Evolutionary conservation across 495 filamentous ascomycete species (phyloP).

Genomic region (Talaromyces adpressus): DNA sequence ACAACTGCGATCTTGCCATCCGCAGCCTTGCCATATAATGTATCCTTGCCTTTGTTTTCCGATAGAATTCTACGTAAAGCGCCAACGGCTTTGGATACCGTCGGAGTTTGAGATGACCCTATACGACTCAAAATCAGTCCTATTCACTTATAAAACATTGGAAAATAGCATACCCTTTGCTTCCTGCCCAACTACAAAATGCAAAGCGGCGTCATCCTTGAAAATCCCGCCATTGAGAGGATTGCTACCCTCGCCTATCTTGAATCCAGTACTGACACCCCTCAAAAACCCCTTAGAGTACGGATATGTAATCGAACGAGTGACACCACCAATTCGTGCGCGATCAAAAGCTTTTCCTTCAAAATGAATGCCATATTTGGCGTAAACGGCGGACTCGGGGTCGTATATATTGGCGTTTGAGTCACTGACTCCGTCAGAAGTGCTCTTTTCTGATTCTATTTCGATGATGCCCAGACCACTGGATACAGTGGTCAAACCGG

Average conservation of each 20-base stretch:
- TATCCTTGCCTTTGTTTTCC: slow-evolving; percentile 16
- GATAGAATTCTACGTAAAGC: slow-evolving; percentile 19
- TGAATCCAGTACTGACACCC: slow-evolving; percentile 39
- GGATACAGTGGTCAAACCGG: slow-evolving; percentile 47
- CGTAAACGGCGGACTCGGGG: slow-evolving; percentile 29
- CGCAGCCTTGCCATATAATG: slow-evolving; percentile 21
- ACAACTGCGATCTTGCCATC: slow-evolving; percentile 24
- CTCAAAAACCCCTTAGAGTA: slow-evolving; percentile 24
- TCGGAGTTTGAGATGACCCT: slow-evolving; percentile 13
- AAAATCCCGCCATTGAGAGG: slow-evolving; percentile 30
- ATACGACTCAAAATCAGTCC: slow-evolving; percentile 4
- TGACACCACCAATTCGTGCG: slow-evolving; percentile 43
- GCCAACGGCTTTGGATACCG: slow-evolving; percentile 19
- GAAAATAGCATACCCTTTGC: slow-evolving; percentile 12
- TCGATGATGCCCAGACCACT: slow-evolving; percentile 46
- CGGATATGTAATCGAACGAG: slow-evolving; percentile 40
- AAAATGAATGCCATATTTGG: slow-evolving; percentile 43
- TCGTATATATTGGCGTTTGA: slow-evolving; percentile 11
- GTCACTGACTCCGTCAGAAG: slow-evolving; percentile 32
- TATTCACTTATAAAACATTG: neutral
- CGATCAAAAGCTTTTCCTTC: slow-evolving; percentile 34
- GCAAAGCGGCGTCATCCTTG: slow-evolving; percentile 35
- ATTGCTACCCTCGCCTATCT: slow-evolving; percentile 32
- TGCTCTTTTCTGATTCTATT: slow-evolving; percentile 45
- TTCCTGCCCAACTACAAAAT: slow-evolving; percentile 30